phyloP scores from a whole-genome alignment of 768 basidiomycete genomes.

The Hygrocybe coccinea region DNA sequence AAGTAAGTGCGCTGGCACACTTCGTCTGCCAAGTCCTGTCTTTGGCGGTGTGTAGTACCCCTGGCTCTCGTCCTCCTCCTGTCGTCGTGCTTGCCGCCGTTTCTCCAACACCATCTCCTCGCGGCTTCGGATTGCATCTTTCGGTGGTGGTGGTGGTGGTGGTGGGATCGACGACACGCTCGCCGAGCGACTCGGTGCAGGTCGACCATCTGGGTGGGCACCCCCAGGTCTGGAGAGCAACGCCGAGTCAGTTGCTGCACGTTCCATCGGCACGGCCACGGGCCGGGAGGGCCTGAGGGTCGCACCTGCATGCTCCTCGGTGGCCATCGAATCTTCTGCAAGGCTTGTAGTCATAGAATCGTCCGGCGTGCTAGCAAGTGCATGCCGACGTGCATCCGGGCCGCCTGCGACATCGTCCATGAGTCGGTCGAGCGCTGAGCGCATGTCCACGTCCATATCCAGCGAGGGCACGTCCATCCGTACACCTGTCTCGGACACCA shows the following conservation, averaged over 20 bases:
- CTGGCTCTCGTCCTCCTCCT: slow-evolving; percentile 45
- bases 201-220: slow-evolving; percentile 3
- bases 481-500: slow-evolving; percentile 17
- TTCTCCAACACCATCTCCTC: slow-evolving; percentile 70
- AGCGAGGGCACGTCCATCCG: slow-evolving; percentile 18
- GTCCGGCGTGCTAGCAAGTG: slow-evolving; percentile 22
- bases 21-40: slow-evolving; percentile 3
- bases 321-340: slow-evolving; percentile 32
- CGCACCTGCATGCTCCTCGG: slow-evolving; percentile 25
- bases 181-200: slow-evolving; percentile 35
- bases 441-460: slow-evolving; percentile 65
- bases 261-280: slow-evolving; percentile 36
- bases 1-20: slow-evolving; percentile 22
- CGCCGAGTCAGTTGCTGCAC: slow-evolving; percentile 51
- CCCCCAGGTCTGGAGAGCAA: slow-evolving; percentile 35
- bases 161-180: slow-evolving; percentile 40
- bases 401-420: slow-evolving; percentile 59
- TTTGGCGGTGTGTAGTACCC: slow-evolving; percentile 24
- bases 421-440: slow-evolving; percentile 64
- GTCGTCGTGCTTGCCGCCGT: slow-evolving; percentile 54
- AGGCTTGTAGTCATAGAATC: slow-evolving; percentile 43
- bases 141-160: slow-evolving; percentile 53
- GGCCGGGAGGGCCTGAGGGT: slow-evolving; percentile 17
- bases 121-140: slow-evolving; percentile 60
- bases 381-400: slow-evolving; percentile 8